Percentiles rank a stretch among this genome's conserved stretches.
Evolutionary conservation across 177 flowering plant species (phyloP).

Genomic region (Telopea speciosissima): DNA sequence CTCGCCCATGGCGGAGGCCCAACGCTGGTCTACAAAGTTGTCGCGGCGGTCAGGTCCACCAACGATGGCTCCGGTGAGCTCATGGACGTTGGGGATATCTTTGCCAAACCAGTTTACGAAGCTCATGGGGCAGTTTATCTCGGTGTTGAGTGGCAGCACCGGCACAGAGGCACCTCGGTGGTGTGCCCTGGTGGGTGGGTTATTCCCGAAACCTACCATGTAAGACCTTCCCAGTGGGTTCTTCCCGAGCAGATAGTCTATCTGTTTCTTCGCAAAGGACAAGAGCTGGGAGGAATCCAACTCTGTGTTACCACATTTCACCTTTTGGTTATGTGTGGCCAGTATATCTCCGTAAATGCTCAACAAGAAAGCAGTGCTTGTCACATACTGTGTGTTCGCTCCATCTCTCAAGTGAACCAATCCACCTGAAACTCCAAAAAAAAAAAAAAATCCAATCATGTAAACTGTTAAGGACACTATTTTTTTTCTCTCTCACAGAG

Average conservation of each 20-base stretch:
- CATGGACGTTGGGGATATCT: constrained; percentile 55
- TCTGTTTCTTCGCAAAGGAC: constrained; percentile 75
- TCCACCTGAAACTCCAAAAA: constrained; percentile 59
- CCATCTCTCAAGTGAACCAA: constrained; percentile 80
- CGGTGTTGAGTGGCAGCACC: neutral
- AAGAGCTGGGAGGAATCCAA: constrained; percentile 41
- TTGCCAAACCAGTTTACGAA: constrained; percentile 47
- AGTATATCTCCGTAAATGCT: constrained; percentile 61
- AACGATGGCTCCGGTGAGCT: constrained; percentile 88
- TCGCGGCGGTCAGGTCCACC: constrained; percentile 86
- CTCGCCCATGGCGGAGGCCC: constrained; percentile 48
- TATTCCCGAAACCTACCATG: constrained; percentile 89
- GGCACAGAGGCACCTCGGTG: constrained; percentile 91
- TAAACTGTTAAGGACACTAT: too few relatives aligned
- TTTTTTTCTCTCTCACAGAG: too few relatives aligned
- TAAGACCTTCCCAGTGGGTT: constrained; percentile 72
- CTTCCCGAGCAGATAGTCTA: constrained; percentile 73
- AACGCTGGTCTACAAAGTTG: constrained; percentile 55
- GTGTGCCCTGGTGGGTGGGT: constrained; percentile 71
- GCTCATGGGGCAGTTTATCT: constrained; percentile 55
- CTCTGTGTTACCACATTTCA: constrained; percentile 44
- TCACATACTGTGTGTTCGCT: constrained; percentile 86
- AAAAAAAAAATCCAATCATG: too few relatives aligned
- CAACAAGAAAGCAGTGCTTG: constrained; percentile 56
- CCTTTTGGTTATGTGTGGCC: constrained; percentile 36